These are phyloP conservation scores for Corynespora cassiicola DNA, from an alignment of 2,329 filamentous ascomycete species.

Conservation along the genomic window DNA sequence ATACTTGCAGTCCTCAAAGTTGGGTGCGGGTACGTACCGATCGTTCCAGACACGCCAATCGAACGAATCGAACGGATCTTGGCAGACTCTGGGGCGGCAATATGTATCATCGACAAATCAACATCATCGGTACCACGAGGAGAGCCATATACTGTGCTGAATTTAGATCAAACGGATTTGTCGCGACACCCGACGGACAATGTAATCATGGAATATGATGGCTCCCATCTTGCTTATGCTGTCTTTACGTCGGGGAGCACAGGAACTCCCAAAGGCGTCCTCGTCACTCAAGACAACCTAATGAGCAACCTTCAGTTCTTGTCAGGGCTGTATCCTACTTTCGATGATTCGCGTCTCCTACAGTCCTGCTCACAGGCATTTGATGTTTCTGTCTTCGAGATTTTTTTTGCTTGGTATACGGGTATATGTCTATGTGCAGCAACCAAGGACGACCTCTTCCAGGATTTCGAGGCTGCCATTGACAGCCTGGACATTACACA, in stretches of 20 bases:
- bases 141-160: slow-evolving; percentile 22
- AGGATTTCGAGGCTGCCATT: slow-evolving; percentile 73
- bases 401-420: slow-evolving; percentile 81
- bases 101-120: slow-evolving; percentile 52
- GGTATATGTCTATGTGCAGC: slow-evolving; percentile 82
- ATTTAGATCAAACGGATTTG: slow-evolving; percentile 40
- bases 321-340: slow-evolving; percentile 68
- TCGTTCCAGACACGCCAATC: slow-evolving; percentile 73
- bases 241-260: slow-evolving; percentile 88
- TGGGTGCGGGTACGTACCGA: slow-evolving; percentile 80
- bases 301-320: slow-evolving; percentile 76
- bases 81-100: slow-evolving; percentile 60
- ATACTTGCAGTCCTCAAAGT: slow-evolving; percentile 78
- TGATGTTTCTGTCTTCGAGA: slow-evolving; percentile 88
- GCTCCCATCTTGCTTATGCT: slow-evolving; percentile 71
- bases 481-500: slow-evolving; percentile 72
- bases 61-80: slow-evolving; percentile 69
- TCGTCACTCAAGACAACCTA: slow-evolving; percentile 78
- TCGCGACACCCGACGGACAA: slow-evolving; percentile 45
- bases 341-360: slow-evolving; percentile 65
- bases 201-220: slow-evolving; percentile 44
- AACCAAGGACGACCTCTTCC: slow-evolving; percentile 75
- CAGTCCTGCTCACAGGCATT: slow-evolving; percentile 87
- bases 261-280: slow-evolving; percentile 78
- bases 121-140: slow-evolving; percentile 13